phyloP scores from a whole-genome alignment of 1,284 basidiomycete species.

The Neolentinus lepideus region DNA sequence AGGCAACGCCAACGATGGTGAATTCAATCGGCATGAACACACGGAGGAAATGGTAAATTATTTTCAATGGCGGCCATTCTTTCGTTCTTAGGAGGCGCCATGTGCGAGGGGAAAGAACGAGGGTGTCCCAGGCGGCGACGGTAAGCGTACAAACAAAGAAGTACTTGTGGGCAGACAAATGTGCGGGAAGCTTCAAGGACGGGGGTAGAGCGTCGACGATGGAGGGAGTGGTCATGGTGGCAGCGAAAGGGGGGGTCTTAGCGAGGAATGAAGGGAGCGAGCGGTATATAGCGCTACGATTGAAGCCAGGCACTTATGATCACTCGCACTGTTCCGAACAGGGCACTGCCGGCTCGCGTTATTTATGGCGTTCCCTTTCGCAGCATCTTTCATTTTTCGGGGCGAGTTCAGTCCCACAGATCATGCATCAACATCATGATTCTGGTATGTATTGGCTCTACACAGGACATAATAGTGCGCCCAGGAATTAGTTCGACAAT shows the following conservation, averaged over 20 bases:
- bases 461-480: neutral
- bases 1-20: slow-evolving; percentile 68
- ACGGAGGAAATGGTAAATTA: slow-evolving; percentile 65
- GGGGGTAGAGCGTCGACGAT: slow-evolving; percentile 32
- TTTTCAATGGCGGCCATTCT: slow-evolving; percentile 71
- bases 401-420: neutral
- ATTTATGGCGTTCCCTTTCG: neutral
- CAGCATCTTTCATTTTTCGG: neutral
- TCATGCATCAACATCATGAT: neutral
- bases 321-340: neutral
- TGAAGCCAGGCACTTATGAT: neutral
- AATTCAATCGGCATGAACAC: slow-evolving; percentile 74
- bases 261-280: neutral
- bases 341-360: neutral
- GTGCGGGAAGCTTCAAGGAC: slow-evolving; percentile 63
- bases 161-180: slow-evolving; percentile 77
- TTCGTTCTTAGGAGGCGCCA: slow-evolving; percentile 62
- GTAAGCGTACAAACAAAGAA: slow-evolving; percentile 82
- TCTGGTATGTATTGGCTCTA: neutral
- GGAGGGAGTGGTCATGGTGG: slow-evolving; percentile 9
- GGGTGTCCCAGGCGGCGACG: slow-evolving; percentile 79
- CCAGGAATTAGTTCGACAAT: neutral
- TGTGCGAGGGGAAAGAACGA: slow-evolving; percentile 70
- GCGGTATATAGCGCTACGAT: neutral
- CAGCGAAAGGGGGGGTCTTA: neutral